Base-by-base conservation (phyloP, 495 filamentous ascomycete genomes). In the Daldinia bambusicola region DNA sequence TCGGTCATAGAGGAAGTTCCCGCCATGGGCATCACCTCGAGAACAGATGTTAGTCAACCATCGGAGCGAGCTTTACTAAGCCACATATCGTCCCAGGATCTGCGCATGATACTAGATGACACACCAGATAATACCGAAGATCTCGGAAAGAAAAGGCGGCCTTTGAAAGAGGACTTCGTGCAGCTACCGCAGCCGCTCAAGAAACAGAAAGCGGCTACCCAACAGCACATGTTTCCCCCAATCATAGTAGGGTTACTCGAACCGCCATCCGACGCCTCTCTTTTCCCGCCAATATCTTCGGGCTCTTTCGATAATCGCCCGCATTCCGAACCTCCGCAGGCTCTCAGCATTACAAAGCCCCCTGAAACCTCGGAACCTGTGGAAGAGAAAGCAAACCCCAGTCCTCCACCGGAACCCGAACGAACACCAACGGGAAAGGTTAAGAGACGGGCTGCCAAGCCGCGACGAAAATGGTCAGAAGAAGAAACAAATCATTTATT, bases 401-500 rank as follows among this genome's bases (percentile, higher is more conserved):
- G 69, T 22, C 66, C 76, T 59, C 73, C 77, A 20, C 69, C 63
- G 32, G 77, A 79, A 41, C 56, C 67, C 55, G 66, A 77, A 43
- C 73, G 75, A 63, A 75, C 71, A 16, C 74, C 72, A 53, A 77
- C 65, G 9, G 77, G 69, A 12, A 83, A 81, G 59, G 70, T 74
- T 1, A 84, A 83, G 69, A 74, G 81, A 57, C 77, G 80, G 22
- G 77, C 81, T 8, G 77, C 80, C 30, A 85, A 83, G 70, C 83
- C 82, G 13, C 74, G 86, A 67, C 86, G 85, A 61, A 91, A 88
- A 70, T 97, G 93, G 93, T 90, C 89, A 0, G 90, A 95, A 56
- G 89, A 93, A 72, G 94, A 97, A 76, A 96, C 93, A 1, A 88
- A 89, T 26, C 85, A 90, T 59, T 80, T 97, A 10, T 78, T 96